A percentile compares a stretch with the other conserved stretches of the same genome.
phyloP scores from a whole-genome alignment of 176 grass and related monocot genomes.

The Zoysia japonica region DNA sequence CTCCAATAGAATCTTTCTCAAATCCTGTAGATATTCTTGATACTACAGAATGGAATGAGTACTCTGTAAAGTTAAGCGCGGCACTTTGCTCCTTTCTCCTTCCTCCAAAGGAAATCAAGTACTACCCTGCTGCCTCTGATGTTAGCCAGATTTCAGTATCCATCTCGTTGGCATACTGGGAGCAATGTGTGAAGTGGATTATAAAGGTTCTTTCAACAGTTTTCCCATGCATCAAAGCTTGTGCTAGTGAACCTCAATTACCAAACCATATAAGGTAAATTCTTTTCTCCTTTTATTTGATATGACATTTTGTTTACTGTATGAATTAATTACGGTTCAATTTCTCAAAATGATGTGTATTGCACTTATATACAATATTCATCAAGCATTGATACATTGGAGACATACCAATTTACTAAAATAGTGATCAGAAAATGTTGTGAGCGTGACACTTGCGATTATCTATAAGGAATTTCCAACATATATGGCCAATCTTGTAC shows the following conservation, averaged over 20 bases:
- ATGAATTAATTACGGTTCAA: conserved; percentile 6
- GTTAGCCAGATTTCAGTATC: conserved; percentile 60
- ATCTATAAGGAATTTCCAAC: conserved; percentile 29
- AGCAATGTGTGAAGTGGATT: conserved; percentile 88
- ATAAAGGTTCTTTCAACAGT: conserved; percentile 92
- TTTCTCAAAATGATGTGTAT: conserved; percentile 19
- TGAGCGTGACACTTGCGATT: conserved; percentile 3
- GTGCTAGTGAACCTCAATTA: conserved; percentile 72
- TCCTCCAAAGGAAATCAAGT: conserved; percentile 71
- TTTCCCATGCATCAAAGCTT: conserved; percentile 92
- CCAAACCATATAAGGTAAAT: conserved; percentile 80
- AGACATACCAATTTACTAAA: neutral
- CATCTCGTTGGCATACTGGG: conserved; percentile 87
- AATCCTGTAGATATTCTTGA: conserved; percentile 62
- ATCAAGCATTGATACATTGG: conserved; percentile 15
- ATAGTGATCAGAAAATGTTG: neutral
- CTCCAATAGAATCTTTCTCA: conserved; percentile 38
- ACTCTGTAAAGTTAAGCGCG: conserved; percentile 77
- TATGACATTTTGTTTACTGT: conserved; percentile 23
- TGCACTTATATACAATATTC: conserved; percentile 30
- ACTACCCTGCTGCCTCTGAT: conserved; percentile 48
- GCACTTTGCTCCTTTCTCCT: conserved; percentile 92
- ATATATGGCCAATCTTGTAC: conserved; percentile 27
- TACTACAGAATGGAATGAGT: conserved; percentile 76
- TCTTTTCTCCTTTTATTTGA: conserved; percentile 29